A percentile compares a stretch with the other conserved stretches of the same genome.
phyloP scores from a whole-genome alignment of 305 asterid genomes.

The Striga hermonthica region DNA sequence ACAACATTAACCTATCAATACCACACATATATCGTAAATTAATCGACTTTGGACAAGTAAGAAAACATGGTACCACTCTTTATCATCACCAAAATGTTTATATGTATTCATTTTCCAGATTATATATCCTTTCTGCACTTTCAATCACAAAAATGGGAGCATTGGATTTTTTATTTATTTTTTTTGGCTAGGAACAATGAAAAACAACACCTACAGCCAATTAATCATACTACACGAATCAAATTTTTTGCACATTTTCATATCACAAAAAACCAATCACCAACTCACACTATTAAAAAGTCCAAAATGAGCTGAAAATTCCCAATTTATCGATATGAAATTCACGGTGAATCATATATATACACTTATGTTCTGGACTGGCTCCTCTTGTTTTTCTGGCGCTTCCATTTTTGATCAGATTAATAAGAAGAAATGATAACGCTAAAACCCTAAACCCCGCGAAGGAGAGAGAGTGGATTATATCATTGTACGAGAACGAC shows the following conservation, averaged over 20 bases:
- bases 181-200: background rate
- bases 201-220: background rate
- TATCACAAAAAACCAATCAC: background rate
- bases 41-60: background rate
- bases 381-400: constrained; percentile 37
- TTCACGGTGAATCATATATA: background rate
- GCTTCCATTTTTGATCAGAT: constrained; percentile 35
- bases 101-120: background rate
- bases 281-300: background rate
- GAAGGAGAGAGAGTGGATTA: too few species aligned
- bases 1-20: constrained; percentile 21
- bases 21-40: background rate
- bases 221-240: constrained; percentile 1
- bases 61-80: background rate
- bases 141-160: background rate
- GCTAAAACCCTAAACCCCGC: too few species aligned
- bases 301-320: background rate
- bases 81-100: background rate
- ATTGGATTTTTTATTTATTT: background rate
- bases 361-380: constrained; percentile 30
- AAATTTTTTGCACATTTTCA: background rate
- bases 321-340: background rate
- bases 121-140: background rate
- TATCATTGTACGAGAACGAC: too few species aligned
- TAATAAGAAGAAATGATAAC: too few species aligned